Evolutionary conservation across 2,329 filamentous ascomycete genomes (phyloP).

Genomic region (Nigrospora sphaerica): DNA sequence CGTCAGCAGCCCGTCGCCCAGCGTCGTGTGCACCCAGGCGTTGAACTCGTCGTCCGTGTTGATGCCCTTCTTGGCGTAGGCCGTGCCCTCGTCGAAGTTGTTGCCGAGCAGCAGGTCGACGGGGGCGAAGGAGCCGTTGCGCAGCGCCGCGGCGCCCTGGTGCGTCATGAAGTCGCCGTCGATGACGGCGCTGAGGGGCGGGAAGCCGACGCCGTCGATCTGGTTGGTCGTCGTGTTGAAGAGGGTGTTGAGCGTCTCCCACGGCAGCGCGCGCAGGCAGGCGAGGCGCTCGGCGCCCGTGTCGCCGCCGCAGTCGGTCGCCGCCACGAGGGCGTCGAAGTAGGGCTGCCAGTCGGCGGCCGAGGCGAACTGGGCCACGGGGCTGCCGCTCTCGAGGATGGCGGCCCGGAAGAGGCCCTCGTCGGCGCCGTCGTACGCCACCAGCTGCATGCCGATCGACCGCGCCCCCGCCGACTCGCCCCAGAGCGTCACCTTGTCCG

Average conservation of each 20-base stretch:
- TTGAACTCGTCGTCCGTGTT: slow-evolving; percentile 48
- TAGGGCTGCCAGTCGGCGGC: slow-evolving; percentile 10
- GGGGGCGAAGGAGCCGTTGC: slow-evolving; percentile 21
- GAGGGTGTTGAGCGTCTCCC: slow-evolving; percentile 20
- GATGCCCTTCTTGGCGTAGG: slow-evolving; percentile 45
- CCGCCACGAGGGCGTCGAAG: slow-evolving; percentile 20
- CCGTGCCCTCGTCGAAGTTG: slow-evolving; percentile 31
- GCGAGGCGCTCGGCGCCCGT: slow-evolving; percentile 6
- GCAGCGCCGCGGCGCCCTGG: slow-evolving; percentile 18
- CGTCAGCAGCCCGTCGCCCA: neutral
- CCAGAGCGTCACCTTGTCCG: slow-evolving; percentile 40
- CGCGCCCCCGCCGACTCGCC: slow-evolving; percentile 47
- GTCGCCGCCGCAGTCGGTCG: slow-evolving; percentile 17
- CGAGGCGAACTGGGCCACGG: slow-evolving; percentile 14
- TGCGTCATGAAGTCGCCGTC: slow-evolving; percentile 34
- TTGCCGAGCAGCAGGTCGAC: slow-evolving; percentile 25
- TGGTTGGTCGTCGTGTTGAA: slow-evolving; percentile 18
- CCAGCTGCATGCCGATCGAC: slow-evolving; percentile 40
- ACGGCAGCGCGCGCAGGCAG: slow-evolving; percentile 24
- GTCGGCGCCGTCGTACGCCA: slow-evolving; percentile 44
- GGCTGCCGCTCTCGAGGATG: slow-evolving; percentile 41
- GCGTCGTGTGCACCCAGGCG: slow-evolving; percentile 19
- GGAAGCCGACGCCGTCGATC: slow-evolving; percentile 10
- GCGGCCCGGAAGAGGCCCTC: slow-evolving; percentile 46
- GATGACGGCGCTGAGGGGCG: slow-evolving; percentile 16